Evolutionary conservation across 495 filamentous ascomycete genomes (phyloP), one percentile per base, ranked within the genome.

Genomic region (Penicillium waksmanii): DNA sequence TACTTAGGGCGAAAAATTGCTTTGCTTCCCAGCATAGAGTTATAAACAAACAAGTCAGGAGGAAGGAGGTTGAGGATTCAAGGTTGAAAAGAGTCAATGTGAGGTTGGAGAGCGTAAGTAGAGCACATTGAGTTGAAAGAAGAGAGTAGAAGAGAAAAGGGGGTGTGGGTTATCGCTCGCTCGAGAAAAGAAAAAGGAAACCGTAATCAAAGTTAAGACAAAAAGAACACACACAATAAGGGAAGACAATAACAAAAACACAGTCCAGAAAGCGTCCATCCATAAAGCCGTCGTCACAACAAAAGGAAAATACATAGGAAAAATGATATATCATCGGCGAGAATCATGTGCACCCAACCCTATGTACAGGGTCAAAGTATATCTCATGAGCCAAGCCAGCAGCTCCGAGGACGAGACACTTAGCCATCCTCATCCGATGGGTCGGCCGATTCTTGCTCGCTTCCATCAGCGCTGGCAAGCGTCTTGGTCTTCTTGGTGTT

Each of bases 401-500:
- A 34, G 21, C 21, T 42, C 19, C 25, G 4, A 47, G 25, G 25
- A 31, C 33, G 51, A 48, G 55, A 5, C 27, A 60, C 54, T 77
- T 66, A 80, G 64, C 79, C 79, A 48, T 81, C 78, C 56, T 84
- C 81, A 57, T 84, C 81, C 18, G 76, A 77, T 9, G 72, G 64
- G 18, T 74, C 73, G 31, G 76, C 81, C 17, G 79, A 81, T 38
- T 82, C 81, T 56, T 73, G 68, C 56, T 81, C 79, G 61, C 81
- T 82, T 34, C 75, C 79, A 11, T 82, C 79, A 15, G 71, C 80
- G 51, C 75, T 81, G 15, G 68, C 68, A 50, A 69, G 80, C 21
- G 67, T 69, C 75, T 83, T 84, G 49, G 69, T 64, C 61, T 82
- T 84, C 67, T 84, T 84, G 9, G 76, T 68, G 47, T 67, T 75